Percentiles rank a stretch among this genome's conserved stretches.
Conservation (phyloP, 2,329 filamentous ascomycete species). For the Cryphonectria japonica region DNA sequence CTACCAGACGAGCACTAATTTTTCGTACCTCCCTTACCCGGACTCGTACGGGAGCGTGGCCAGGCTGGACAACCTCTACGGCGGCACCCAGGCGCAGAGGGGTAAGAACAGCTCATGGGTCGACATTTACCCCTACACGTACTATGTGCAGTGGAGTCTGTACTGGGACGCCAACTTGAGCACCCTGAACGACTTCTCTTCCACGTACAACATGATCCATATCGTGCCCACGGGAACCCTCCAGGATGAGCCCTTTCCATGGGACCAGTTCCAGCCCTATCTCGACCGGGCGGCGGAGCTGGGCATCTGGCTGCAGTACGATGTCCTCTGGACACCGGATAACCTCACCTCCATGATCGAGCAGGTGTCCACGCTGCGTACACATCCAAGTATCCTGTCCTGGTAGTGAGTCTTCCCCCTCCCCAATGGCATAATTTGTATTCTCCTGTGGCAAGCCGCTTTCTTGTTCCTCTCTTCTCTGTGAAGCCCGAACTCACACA, state of each 20-base stretch:
- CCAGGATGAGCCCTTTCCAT: constrained; percentile 30
- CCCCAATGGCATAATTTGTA: background rate
- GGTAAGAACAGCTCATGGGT: constrained; percentile 29
- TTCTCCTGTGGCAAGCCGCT: background rate
- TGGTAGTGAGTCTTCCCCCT: constrained; percentile 43
- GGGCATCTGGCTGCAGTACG: constrained; percentile 32
- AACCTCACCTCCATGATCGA: constrained; percentile 32
- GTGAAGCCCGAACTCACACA: background rate
- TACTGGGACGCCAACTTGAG: constrained; percentile 33
- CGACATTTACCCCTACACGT: constrained; percentile 32
- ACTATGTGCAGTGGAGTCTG: constrained; percentile 32
- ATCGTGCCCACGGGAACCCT: constrained; percentile 32
- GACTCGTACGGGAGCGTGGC: constrained; percentile 31
- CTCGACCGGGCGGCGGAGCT: constrained; percentile 31
- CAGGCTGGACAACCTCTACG: constrained; percentile 31
- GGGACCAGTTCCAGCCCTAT: constrained; percentile 32
- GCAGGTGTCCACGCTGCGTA: constrained; percentile 42
- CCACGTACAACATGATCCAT: constrained; percentile 33
- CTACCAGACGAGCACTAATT: constrained; percentile 27
- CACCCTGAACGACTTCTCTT: constrained; percentile 31
- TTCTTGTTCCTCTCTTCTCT: background rate
- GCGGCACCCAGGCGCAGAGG: constrained; percentile 30
- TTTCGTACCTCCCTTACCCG: constrained; percentile 30
- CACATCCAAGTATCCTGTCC: constrained; percentile 43
- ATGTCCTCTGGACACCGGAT: constrained; percentile 30